These are phyloP conservation scores for Hypoxylon perforatum DNA, from an alignment of 495 filamentous ascomycete species.

Conservation along the genomic window DNA sequence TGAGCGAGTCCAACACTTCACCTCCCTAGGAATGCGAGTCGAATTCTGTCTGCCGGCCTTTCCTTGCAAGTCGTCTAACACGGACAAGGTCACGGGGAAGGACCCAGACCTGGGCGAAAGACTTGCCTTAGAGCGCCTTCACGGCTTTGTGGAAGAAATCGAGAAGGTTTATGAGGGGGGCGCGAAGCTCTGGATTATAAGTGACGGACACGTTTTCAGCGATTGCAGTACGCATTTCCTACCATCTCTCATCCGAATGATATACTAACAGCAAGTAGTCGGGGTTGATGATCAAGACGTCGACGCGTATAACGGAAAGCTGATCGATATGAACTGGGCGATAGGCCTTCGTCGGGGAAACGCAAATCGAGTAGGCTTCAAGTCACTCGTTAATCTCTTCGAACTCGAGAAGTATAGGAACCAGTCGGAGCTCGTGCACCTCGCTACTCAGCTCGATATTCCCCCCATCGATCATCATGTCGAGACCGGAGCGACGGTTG, in stretches of 20 bases:
- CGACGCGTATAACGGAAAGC: conserved; percentile 46
- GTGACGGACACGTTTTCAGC: conserved; percentile 57
- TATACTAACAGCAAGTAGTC: conserved; percentile 33
- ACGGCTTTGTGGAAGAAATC: conserved; percentile 44
- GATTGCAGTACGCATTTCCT: conserved; percentile 48
- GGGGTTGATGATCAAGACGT: conserved; percentile 54
- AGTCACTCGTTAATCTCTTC: conserved; percentile 46
- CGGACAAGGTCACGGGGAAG: conserved; percentile 42
- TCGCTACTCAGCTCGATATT: conserved; percentile 25
- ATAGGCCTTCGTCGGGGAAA: conserved; percentile 31
- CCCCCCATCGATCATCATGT: conserved; percentile 43
- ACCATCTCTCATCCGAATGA: neutral
- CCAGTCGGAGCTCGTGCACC: neutral
- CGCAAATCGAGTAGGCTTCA: conserved; percentile 37
- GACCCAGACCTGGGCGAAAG: conserved; percentile 46
- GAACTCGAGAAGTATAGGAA: conserved; percentile 15
- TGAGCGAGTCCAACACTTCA: conserved; percentile 40
- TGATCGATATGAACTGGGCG: conserved; percentile 47
- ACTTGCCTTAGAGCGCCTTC: conserved; percentile 46
- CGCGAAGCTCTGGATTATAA: conserved; percentile 51
- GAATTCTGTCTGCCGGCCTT: conserved; percentile 49
- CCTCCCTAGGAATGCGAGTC: conserved; percentile 31
- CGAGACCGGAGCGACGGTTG: conserved; percentile 43
- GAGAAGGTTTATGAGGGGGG: conserved; percentile 49
- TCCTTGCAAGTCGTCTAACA: conserved; percentile 50